Evolutionary conservation across 1,139 yeast species (phyloP).

Genomic region (Meyerozyma guilliermondii): DNA sequence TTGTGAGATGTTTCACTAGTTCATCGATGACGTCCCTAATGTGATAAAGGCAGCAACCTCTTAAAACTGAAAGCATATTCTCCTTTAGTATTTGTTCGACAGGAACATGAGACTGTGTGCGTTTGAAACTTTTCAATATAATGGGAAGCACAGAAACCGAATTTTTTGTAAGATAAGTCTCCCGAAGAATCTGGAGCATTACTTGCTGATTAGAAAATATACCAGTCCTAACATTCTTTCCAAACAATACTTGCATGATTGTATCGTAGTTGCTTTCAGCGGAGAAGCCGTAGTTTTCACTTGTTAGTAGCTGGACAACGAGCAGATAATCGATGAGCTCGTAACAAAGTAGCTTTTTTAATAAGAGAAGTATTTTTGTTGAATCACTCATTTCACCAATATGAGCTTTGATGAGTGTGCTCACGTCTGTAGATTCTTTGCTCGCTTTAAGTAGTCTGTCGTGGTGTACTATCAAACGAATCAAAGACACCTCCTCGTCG

Average conservation of each 20-base stretch:
- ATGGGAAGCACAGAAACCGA: neutral
- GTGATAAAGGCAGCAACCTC: neutral
- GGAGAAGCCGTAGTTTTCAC: neutral
- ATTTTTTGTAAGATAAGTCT: neutral
- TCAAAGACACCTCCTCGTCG: neutral
- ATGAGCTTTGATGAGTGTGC: neutral
- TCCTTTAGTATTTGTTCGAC: neutral
- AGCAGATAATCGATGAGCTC: slow-evolving; percentile 5
- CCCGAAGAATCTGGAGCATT: neutral
- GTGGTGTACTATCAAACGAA: neutral
- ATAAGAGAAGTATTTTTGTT: neutral
- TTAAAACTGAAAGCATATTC: neutral
- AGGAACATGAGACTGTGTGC: neutral
- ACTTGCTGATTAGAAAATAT: neutral
- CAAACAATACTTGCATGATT: neutral
- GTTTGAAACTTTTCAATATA: neutral
- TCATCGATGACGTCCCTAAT: neutral
- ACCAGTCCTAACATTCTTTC: neutral
- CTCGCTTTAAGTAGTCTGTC: neutral
- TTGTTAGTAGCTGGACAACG: neutral
- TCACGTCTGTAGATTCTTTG: neutral
- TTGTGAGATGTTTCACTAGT: neutral
- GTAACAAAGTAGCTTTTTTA: slow-evolving; percentile 6
- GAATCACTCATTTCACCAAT: neutral
- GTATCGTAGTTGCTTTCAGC: neutral